These are phyloP conservation scores for Penicillium sp. DNA, from an alignment of 2,329 filamentous ascomycete genomes.

Conservation along the genomic window DNA sequence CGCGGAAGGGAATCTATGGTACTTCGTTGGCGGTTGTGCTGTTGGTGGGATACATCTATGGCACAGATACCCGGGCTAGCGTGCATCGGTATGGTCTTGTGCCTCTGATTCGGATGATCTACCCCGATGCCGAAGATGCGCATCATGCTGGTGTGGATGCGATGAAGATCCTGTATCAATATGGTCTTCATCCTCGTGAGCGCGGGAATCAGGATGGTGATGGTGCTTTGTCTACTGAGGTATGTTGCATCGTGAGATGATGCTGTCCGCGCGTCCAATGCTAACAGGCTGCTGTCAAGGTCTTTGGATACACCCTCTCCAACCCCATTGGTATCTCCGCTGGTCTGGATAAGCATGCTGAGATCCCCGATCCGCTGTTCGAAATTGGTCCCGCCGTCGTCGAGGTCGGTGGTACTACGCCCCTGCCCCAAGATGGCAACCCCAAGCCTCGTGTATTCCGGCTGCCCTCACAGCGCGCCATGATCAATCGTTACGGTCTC, in stretches of 20 bases:
- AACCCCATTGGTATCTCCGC: constrained; percentile 96
- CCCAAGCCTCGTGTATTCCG: constrained; percentile 84
- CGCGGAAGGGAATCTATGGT: constrained; percentile 40
- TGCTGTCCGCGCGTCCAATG: not conserved
- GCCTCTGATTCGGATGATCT: constrained; percentile 42
- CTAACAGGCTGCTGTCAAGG: constrained; percentile 32
- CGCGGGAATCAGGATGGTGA: constrained; percentile 60
- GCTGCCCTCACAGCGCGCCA: constrained; percentile 74
- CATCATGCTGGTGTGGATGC: constrained; percentile 73
- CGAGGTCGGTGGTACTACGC: constrained; percentile 88
- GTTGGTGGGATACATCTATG: constrained; percentile 61
- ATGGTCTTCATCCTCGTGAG: constrained; percentile 79
- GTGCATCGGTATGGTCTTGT: constrained; percentile 66
- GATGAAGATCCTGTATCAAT: constrained; percentile 69
- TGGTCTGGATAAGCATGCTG: constrained; percentile 90
- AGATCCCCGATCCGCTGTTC: constrained; percentile 81
- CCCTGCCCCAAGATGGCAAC: constrained; percentile 84
- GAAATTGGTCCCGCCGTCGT: constrained; percentile 82
- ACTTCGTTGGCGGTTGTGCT: constrained; percentile 52
- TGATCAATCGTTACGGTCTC: constrained; percentile 95
- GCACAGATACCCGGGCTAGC: constrained; percentile 72
- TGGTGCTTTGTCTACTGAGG: constrained; percentile 55
- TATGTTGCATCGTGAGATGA: constrained; percentile 12
- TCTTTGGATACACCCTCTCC: constrained; percentile 73
- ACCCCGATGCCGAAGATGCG: constrained; percentile 70